Evolutionary conservation across 2,329 filamentous ascomycete species (phyloP).

Genomic region (Fusarium sp.): DNA sequence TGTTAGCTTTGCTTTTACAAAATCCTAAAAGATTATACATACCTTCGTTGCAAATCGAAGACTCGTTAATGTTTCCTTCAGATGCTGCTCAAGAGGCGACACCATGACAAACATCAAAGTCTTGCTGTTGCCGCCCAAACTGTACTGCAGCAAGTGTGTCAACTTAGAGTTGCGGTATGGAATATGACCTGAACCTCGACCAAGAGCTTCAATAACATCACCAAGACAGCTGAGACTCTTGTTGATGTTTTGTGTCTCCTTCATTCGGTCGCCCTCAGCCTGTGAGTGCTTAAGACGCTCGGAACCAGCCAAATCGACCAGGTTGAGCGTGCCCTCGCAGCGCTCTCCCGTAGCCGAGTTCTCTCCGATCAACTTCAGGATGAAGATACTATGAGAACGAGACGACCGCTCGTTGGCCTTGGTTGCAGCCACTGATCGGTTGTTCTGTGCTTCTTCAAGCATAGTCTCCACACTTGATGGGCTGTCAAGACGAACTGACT

Average conservation of each 20-base stretch:
- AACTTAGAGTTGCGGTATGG: conserved; percentile 98
- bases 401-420: conserved; percentile 96
- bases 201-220: conserved; percentile 94
- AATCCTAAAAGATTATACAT: conserved; percentile 35
- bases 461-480: conserved; percentile 83
- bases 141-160: conserved; percentile 94
- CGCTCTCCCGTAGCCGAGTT: conserved; percentile 83
- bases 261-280: conserved; percentile 85
- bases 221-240: conserved; percentile 90
- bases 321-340: conserved; percentile 92
- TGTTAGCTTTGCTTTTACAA: conserved; percentile 2
- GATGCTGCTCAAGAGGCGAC: conserved; percentile 87
- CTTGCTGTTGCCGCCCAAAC: conserved; percentile 92
- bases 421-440: conserved; percentile 94
- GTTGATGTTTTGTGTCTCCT: conserved; percentile 98
- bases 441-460: conserved; percentile 81
- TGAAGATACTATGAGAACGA: conserved; percentile 95
- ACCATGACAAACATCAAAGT: conserved; percentile 99
- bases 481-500: conserved; percentile 79
- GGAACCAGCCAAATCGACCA: conserved; percentile 94
- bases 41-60: conserved; percentile 96
- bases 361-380: conserved; percentile 78
- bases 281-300: conserved; percentile 89
- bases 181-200: conserved; percentile 82
- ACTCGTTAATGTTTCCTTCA: conserved; percentile 93